phyloP scores from a whole-genome alignment of 345 rosid genomes.

The Linum lewisii region DNA sequence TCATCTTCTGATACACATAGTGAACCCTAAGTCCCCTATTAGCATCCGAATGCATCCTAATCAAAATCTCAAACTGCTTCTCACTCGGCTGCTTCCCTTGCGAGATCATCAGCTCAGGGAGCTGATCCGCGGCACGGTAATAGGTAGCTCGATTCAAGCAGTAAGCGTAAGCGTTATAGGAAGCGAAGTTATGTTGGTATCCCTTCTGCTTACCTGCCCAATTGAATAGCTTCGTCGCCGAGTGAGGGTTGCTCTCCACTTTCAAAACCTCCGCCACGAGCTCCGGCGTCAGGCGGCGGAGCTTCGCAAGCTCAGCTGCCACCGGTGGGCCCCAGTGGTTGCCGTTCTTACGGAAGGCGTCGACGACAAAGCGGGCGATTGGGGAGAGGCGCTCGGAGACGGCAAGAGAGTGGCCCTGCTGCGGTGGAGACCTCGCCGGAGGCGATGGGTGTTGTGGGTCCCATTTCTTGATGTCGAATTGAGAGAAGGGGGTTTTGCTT shows the following conservation, averaged over 20 bases:
- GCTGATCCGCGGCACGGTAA: conserved; percentile 79
- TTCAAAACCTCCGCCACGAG: conserved; percentile 78
- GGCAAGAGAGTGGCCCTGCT: conserved; percentile 21
- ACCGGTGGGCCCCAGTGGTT: conserved; percentile 58
- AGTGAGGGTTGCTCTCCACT: conserved; percentile 35
- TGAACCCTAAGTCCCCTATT: conserved; percentile 72
- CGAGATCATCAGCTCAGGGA: conserved; percentile 78
- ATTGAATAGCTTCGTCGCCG: conserved; percentile 78
- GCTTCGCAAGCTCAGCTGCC: conserved; percentile 61
- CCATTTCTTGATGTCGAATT: conserved; percentile 65
- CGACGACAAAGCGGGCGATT: conserved; percentile 68
- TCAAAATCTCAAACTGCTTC: conserved; percentile 85
- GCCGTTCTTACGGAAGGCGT: conserved; percentile 55
- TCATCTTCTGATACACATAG: conserved; percentile 82
- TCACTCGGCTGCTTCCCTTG: conserved; percentile 74
- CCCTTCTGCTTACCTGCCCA: conserved; percentile 97
- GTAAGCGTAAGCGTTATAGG: conserved; percentile 88
- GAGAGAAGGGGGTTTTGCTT: conserved; percentile 11
- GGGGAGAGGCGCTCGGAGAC: conserved; percentile 55
- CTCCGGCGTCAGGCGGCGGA: conserved; percentile 76
- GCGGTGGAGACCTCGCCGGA: neutral
- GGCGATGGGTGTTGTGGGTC: conserved; percentile 40
- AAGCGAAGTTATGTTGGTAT: conserved; percentile 52
- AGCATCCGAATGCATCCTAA: conserved; percentile 83
- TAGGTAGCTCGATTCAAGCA: conserved; percentile 53